Conservation (phyloP, 306 rosid species). For the Arachis hypogaea region DNA sequence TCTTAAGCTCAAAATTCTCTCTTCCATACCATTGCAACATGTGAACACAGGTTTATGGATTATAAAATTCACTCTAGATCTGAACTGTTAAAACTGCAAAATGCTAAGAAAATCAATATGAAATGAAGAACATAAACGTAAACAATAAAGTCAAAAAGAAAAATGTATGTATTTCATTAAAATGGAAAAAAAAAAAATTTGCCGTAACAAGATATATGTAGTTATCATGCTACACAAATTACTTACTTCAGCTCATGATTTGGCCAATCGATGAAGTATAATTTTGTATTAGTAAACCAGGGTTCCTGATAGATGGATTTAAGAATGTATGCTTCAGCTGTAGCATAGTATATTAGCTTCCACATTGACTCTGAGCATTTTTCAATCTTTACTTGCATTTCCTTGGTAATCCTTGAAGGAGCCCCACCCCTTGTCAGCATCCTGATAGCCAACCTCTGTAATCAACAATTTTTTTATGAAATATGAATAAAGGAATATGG, state of each 20-base stretch:
- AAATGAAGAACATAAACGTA: conserved; percentile 26
- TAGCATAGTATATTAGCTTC: conserved; percentile 82
- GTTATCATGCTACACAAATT: conserved; percentile 36
- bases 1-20: conserved; percentile 21
- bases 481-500: background rate
- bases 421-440: conserved; percentile 56
- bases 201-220: conserved; percentile 7
- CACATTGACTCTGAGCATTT: conserved; percentile 97
- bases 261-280: conserved; percentile 87
- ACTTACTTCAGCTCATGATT: conserved; percentile 85
- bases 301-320: conserved; percentile 63
- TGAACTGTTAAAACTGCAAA: conserved; percentile 13
- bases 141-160: conserved; percentile 27
- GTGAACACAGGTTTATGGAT: conserved; percentile 1
- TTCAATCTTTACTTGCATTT: conserved; percentile 65
- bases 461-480: conserved; percentile 25
- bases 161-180: conserved; percentile 25
- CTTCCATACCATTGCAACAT: conserved; percentile 22
- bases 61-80: conserved; percentile 14
- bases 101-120: conserved; percentile 19
- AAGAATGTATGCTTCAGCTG: conserved; percentile 77
- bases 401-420: conserved; percentile 64
- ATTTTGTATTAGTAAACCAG: conserved; percentile 71
- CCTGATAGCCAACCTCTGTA: conserved; percentile 76
- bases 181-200: conserved; percentile 20